Percentiles rank a stretch among this genome's conserved stretches.
phyloP scores from a whole-genome alignment of 768 basidiomycete species.

The Boletus pseudo-olivaceus region DNA sequence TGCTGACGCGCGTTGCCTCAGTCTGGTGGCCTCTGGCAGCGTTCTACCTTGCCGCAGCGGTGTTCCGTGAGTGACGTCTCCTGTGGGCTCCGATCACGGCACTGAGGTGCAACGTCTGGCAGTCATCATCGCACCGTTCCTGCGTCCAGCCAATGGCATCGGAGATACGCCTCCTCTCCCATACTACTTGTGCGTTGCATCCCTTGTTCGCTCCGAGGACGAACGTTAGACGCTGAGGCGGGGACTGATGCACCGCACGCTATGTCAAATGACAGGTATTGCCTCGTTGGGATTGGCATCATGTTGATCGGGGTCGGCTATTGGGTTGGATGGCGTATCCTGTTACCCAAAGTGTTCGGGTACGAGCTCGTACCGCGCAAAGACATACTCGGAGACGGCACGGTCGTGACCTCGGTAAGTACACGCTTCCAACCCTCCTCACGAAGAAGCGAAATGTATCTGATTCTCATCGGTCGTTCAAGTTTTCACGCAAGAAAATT shows the following conservation, averaged over 20 bases:
- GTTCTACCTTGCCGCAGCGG: conserved; percentile 49
- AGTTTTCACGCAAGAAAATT: conserved; percentile 13
- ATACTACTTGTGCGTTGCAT: conserved; percentile 45
- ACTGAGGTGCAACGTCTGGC: neutral
- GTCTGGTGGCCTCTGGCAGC: conserved; percentile 53
- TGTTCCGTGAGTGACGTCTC: conserved; percentile 44
- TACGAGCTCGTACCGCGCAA: conserved; percentile 49
- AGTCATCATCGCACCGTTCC: conserved; percentile 56
- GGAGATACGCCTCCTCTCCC: conserved; percentile 64
- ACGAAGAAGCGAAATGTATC: too few species aligned
- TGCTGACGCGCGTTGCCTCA: conserved; percentile 1
- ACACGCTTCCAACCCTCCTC: conserved; percentile 12
- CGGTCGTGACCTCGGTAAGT: conserved; percentile 48
- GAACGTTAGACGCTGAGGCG: conserved; percentile 14
- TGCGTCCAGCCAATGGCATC: conserved; percentile 49
- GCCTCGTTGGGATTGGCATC: conserved; percentile 50
- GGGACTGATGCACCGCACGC: neutral
- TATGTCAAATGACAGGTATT: conserved; percentile 37
- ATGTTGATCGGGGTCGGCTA: conserved; percentile 46
- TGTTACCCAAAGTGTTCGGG: conserved; percentile 47
- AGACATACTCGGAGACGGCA: conserved; percentile 48
- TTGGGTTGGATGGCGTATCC: conserved; percentile 52
- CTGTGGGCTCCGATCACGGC: neutral
- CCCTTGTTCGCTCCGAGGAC: conserved; percentile 26
- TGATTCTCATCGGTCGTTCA: neutral